Evolutionary conservation across 495 filamentous ascomycete genomes (phyloP), one percentile per base, ranked within the genome.

Genomic region (Lophium mytilinum): DNA sequence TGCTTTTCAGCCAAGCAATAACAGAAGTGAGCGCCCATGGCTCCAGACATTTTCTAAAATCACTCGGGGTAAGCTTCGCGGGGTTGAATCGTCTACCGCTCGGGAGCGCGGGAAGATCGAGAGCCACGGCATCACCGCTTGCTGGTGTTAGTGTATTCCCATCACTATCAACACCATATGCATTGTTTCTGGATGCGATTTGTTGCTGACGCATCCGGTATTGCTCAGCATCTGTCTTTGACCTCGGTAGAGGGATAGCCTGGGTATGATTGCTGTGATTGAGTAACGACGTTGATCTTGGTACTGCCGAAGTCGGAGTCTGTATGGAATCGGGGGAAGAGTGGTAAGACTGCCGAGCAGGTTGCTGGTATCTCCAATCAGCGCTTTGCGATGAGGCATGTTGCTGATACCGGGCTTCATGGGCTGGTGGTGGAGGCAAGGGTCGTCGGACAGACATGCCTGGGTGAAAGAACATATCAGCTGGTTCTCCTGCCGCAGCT

Each of bases 11-110:
- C 93, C 93, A 99, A 6, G 79, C 72, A 15, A 89, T 79, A 54
- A 99, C 82, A n/a, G 84, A 80, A 69, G 88, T 95, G 47, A 99
- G 75, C 2, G 92, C 89, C 93, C 93, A 99, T 3, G 93, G 93
- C 68, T 96, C 90, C 7, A 74, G 64, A 65, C 93, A 99, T 63
- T 83, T 87, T 55, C 83, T 88, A 72, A 94, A 90, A 60, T 97
- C 93, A 36, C 80, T 80, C 14, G 85, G 78, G 4, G 85, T 88
- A 36, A 99, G 75, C 65, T 95, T 95, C n/a, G 88, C 80, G 0
- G 90, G 90, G 52, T 88, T 83, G 67, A 95, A 95, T 66, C 70
- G 61, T 48, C 71, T 74, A 8, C 67, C 69, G 14, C 60, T 52
- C 8, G 78, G 75, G 21, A 79, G 67, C 8, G 71, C 62, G 0